Evolutionary conservation across 2,329 filamentous ascomycete genomes (phyloP).

Genomic region (Zalaria sp.): DNA sequence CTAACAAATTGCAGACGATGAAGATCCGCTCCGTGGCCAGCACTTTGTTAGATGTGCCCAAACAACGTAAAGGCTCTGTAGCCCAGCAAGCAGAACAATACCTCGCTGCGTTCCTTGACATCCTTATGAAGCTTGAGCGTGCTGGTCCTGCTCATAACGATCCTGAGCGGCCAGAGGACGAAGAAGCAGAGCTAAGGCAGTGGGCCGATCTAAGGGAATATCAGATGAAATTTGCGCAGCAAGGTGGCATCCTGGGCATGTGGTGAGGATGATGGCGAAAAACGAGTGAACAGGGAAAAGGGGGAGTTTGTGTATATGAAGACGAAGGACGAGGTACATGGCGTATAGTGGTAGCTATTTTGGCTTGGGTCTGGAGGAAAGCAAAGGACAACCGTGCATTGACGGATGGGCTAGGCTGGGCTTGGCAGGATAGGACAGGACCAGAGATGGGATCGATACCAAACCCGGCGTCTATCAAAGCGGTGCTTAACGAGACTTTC

Average conservation of each 20-base stretch:
- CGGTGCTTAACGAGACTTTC: too few species aligned
- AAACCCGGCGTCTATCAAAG: too few species aligned
- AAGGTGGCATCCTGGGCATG: slow-evolving; percentile 38
- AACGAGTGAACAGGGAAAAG: neutral
- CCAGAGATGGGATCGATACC: too few species aligned
- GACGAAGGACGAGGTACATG: too few species aligned
- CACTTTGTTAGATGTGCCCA: slow-evolving; percentile 55
- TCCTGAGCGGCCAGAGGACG: slow-evolving; percentile 32
- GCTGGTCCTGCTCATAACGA: slow-evolving; percentile 32
- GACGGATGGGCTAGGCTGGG: too few species aligned
- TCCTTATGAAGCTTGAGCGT: slow-evolving; percentile 60
- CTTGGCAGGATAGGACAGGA: too few species aligned
- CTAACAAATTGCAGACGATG: slow-evolving; percentile 42
- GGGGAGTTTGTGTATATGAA: neutral
- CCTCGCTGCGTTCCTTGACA: slow-evolving; percentile 57
- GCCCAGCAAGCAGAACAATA: slow-evolving; percentile 54
- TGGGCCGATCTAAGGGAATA: slow-evolving; percentile 73
- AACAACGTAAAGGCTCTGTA: slow-evolving; percentile 36
- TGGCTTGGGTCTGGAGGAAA: too few species aligned
- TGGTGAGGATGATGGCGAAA: slow-evolving; percentile 8
- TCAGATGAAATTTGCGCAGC: slow-evolving; percentile 56
- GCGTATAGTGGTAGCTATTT: too few species aligned
- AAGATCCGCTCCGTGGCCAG: slow-evolving; percentile 78
- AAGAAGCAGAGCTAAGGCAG: slow-evolving; percentile 60
- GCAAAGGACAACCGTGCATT: too few species aligned